Base-by-base conservation (phyloP, 1,139 yeast genomes). In the Candida gigantensis region DNA sequence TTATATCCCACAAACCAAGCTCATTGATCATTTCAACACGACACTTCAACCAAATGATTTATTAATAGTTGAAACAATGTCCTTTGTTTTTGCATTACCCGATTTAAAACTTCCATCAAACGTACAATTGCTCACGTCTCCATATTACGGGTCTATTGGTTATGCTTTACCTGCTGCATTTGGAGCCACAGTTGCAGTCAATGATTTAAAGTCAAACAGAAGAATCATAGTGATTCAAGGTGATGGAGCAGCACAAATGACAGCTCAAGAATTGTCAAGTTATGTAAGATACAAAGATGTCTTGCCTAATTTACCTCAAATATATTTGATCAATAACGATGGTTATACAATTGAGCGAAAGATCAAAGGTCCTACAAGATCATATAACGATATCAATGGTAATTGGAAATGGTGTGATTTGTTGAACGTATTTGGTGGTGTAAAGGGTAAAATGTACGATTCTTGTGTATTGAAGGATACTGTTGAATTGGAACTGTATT, bases 201-300 rank as follows among this genome's bases (percentile, higher is more conserved):
- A 72, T 39, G 94, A 87, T 52, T 43, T 65, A 37, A 68, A 68
- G 6, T 46, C 49, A 7, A 53, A 62, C 5, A 77, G 82, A 31
- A 74, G 95, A 46, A 72, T 86, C 15, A 62, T 86, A 12, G 64
- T 88, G 7, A 66, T 86, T 18, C 89, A 84, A 65, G 96, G 96
- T 34, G 96, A 89, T 54, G 96, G 96, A 2, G 81, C 94, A 6
- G 88, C 96, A 2, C 95, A 86, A 62, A 84, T 88, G 95, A 86
- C 96, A 2, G 72, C 83, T 32, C 90, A 84, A 59, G 96, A 88
- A 57, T 61, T 87, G 33, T 78, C 92, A 2, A 78, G 87, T 17
- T 81, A 74, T 55, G 60, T 84, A 33, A 74, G 89, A 40, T 69
- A 75, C 47, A 68, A 72, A 18, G 66, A 82, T 24, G 73, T 74